A percentile compares a stretch with the other conserved stretches of the same genome.
Evolutionary conservation across 768 basidiomycete species (phyloP).

Genomic region (Mycena rebaudengoi): DNA sequence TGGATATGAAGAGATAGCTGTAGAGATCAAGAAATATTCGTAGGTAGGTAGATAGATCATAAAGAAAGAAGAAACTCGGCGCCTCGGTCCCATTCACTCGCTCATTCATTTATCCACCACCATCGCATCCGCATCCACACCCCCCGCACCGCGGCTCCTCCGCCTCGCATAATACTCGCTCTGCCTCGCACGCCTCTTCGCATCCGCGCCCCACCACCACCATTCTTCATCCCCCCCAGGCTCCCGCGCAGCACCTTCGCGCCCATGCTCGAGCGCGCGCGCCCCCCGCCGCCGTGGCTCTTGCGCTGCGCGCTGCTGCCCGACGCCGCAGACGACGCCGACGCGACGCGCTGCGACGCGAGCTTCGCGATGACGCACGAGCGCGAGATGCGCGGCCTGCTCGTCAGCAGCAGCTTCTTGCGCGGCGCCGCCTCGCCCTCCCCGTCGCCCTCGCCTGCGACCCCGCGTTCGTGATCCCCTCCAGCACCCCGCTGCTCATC

Average conservation of each 20-base stretch:
- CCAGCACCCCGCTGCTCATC: constrained; percentile 39
- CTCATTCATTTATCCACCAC: constrained; percentile 1
- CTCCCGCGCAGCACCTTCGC: constrained; percentile 50
- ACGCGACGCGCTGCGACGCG: constrained; percentile 73
- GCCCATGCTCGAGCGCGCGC: constrained; percentile 63
- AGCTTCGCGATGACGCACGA: constrained; percentile 82
- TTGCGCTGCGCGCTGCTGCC: constrained; percentile 25
- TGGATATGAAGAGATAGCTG: too few relatives aligned
- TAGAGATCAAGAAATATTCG: too few relatives aligned
- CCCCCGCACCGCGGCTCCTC: constrained; percentile 54
- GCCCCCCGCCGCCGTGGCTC: constrained; percentile 37
- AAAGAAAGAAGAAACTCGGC: too few relatives aligned
- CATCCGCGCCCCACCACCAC: constrained; percentile 47
- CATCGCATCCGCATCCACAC: constrained; percentile 6
- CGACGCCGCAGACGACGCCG: constrained; percentile 31
- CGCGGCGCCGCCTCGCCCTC: too few relatives aligned
- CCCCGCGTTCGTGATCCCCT: constrained; percentile 51
- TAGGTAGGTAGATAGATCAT: too few relatives aligned
- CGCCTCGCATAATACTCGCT: constrained; percentile 73
- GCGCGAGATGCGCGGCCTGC: constrained; percentile 82
- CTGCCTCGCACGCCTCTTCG: constrained; percentile 76
- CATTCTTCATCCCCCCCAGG: constrained; percentile 39
- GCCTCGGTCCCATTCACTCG: too few relatives aligned
- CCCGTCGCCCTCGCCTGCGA: constrained; percentile 22
- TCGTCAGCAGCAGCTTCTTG: constrained; percentile 59